A percentile compares a stretch with the other conserved stretches of the same genome.
Evolutionary conservation across 169 alveolate genomes (phyloP).

Genomic region (Plasmodium cynomolgi): DNA sequence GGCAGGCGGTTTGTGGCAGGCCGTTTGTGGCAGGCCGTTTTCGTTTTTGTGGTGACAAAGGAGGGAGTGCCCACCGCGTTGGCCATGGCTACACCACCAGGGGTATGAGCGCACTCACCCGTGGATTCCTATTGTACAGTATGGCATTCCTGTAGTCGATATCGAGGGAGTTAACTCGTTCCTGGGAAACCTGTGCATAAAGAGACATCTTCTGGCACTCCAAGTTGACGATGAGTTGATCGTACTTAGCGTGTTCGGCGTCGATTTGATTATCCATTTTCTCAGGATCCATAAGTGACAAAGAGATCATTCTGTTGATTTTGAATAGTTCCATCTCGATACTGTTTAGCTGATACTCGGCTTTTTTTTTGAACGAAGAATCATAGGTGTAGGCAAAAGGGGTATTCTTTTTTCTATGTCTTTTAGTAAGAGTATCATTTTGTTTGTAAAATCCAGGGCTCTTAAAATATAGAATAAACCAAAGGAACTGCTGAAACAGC

Average conservation of each 20-base stretch:
- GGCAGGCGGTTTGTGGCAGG: too few species aligned
- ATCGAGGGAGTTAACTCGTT: slow-evolving; percentile 47
- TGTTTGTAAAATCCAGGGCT: slow-evolving; percentile 64
- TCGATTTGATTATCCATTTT: not conserved
- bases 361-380: slow-evolving; percentile 15
- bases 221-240: slow-evolving; percentile 1
- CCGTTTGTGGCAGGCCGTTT: too few species aligned
- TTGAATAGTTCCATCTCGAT: slow-evolving; percentile 50
- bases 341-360: slow-evolving; percentile 54
- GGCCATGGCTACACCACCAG: not conserved
- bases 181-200: slow-evolving; percentile 46
- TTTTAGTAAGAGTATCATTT: slow-evolving; percentile 16
- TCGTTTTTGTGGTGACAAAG: not conserved
- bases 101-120: not conserved
- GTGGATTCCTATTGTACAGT: slow-evolving; percentile 36
- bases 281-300: not conserved
- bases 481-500: slow-evolving; percentile 49
- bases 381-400: slow-evolving; percentile 8
- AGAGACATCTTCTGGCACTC: slow-evolving; percentile 25
- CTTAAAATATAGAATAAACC: slow-evolving; percentile 58
- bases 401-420: not conserved
- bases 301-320: slow-evolving; percentile 15
- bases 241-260: not conserved
- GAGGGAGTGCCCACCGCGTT: not conserved
- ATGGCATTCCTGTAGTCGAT: slow-evolving; percentile 50